phyloP scores from a whole-genome alignment of 768 basidiomycete genomes.

The Austroboletus eburneus region DNA sequence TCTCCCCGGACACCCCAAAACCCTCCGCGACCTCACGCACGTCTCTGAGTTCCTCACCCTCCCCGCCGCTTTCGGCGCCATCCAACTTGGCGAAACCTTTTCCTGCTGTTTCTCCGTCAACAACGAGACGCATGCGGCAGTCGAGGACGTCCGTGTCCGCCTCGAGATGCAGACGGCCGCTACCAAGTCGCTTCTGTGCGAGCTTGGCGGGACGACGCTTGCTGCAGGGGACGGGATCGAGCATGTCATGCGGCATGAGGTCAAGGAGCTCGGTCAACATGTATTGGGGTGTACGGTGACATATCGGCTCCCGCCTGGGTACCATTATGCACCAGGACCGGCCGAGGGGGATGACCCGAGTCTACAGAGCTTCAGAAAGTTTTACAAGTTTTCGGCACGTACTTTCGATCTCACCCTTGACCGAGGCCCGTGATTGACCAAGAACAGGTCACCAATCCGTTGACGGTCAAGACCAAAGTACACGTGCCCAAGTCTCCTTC shows the following conservation, averaged over 20 bases:
- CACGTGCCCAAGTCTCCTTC: constrained; percentile 73
- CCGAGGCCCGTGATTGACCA: too few relatives aligned
- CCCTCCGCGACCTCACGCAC: constrained; percentile 76
- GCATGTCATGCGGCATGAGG: constrained; percentile 74
- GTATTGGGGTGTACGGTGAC: constrained; percentile 81
- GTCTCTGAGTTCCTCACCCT: constrained; percentile 76
- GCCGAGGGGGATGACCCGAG: constrained; percentile 51
- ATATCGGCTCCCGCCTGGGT: constrained; percentile 67
- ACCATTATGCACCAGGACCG: constrained; percentile 46
- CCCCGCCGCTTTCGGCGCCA: constrained; percentile 78
- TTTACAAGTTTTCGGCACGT: constrained; percentile 87
- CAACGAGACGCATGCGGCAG: constrained; percentile 63
- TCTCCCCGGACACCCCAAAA: constrained; percentile 74
- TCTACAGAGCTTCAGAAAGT: constrained; percentile 76
- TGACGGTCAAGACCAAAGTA: constrained; percentile 94
- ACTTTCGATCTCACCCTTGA: background rate
- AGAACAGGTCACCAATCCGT: constrained; percentile 81
- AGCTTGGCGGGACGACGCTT: constrained; percentile 58
- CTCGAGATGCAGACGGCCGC: constrained; percentile 85
- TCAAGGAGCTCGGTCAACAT: constrained; percentile 91
- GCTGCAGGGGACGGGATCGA: constrained; percentile 58
- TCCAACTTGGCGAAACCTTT: constrained; percentile 89
- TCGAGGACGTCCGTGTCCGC: constrained; percentile 61
- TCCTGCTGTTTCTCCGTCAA: constrained; percentile 78
- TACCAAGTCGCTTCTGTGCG: constrained; percentile 57